These are phyloP conservation scores for Tricholoma matsutake DNA, from an alignment of 768 basidiomycete species.

Conservation along the genomic window DNA sequence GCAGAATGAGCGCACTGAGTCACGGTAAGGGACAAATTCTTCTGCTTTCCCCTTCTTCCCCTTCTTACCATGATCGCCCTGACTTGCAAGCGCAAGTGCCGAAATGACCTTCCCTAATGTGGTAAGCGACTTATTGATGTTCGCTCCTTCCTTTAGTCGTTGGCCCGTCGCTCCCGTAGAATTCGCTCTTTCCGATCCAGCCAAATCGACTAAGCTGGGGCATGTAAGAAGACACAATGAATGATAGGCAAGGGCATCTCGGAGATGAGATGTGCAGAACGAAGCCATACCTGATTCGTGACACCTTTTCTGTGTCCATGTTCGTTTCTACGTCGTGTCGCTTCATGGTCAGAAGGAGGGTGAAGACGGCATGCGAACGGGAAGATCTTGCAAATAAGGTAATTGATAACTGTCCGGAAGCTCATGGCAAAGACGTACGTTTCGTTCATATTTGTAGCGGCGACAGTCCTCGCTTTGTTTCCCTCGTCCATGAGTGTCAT, in stretches of 20 bases:
- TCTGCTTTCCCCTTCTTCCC: constrained; percentile 87
- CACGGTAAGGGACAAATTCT: constrained; percentile 95
- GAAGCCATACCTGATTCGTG: constrained; percentile 76
- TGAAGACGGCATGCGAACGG: constrained; percentile 97
- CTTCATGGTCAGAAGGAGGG: constrained; percentile 91
- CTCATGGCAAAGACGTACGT: constrained; percentile 45
- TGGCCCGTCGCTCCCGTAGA: constrained; percentile 97
- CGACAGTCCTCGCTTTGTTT: constrained; percentile 97
- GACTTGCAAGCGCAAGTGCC: constrained; percentile 72
- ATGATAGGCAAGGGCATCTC: neutral
- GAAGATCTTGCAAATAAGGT: constrained; percentile 59
- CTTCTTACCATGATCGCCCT: constrained; percentile 66
- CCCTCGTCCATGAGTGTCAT: constrained; percentile 99
- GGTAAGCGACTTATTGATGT: constrained; percentile 98
- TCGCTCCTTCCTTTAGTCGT: constrained; percentile 94
- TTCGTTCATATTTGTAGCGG: constrained; percentile 99
- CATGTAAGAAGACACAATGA: constrained; percentile 10
- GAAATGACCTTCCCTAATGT: constrained; percentile 98
- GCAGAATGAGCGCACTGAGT: constrained; percentile 63
- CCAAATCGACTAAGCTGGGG: constrained; percentile 85
- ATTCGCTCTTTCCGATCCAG: constrained; percentile 95
- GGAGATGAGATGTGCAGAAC: constrained; percentile 4
- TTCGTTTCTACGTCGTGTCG: constrained; percentile 79
- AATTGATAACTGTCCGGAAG: constrained; percentile 4
- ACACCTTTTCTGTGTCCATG: constrained; percentile 97